Evolutionary conservation across 148 eudicot genomes (phyloP), one percentile per base, ranked within the genome.

Genomic region (Drosera capensis): DNA sequence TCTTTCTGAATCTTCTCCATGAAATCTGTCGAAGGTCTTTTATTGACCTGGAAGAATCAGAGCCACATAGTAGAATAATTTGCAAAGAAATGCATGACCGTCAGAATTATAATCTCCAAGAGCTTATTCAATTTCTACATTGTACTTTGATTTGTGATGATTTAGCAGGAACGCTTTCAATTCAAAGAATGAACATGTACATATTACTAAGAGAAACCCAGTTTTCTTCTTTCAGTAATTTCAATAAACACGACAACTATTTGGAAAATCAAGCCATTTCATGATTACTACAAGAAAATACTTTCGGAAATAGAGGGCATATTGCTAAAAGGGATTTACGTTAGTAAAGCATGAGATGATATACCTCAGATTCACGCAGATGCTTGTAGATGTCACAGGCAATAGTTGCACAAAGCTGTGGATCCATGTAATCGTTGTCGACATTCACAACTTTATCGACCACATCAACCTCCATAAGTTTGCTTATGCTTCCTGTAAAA

Each of bases 321-420:
- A n/a, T n/a, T n/a, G n/a, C n/a, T n/a, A n/a, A n/a, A n/a, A n/a
- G n/a, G n/a, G n/a, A n/a, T n/a, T 19, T 16, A 43, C 25, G 13
- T 1, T 7, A 23, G 7, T 30, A 26, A 22, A 43, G 38, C 22
- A 12, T 8, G 19, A 25, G 23, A 20, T 29, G 40, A 20, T 42
- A 23, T 57, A 88, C 96, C 96, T 84, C 97, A 18, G 97, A 71
- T 48, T 75, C 78, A 45, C 80, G 70, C 50, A 90, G 64, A 55
- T 84, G 82, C 47, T 78, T 78, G 75, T 84, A 90, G 30, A 90
- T 90, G 59, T 90, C 97, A 51, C 87, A 80, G 36, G 95, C 93
- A 55, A 84, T 71, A 43, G 87, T 78, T 20, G 97, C 79, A 65
- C 97, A 90, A 30, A 72, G 45, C 64, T 90, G 95, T 25, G 97